phyloP scores from a whole-genome alignment of 129 eudicot species.

The Arctium lappa region DNA sequence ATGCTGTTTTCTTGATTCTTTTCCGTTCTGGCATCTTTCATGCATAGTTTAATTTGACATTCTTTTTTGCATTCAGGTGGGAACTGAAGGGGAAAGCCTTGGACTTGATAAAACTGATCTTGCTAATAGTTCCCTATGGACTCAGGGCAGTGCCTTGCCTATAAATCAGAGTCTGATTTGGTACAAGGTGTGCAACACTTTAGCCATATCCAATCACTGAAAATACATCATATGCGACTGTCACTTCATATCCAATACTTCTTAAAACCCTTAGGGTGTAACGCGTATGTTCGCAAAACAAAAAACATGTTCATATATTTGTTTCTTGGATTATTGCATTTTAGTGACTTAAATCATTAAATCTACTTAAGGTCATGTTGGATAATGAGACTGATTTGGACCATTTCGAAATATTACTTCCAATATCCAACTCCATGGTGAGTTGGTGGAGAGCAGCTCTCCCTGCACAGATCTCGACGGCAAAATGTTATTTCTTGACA shows the following conservation, averaged over 20 bases:
- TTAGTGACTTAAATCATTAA: not conserved
- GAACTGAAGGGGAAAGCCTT: slow-evolving; percentile 72
- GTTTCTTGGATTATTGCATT: not conserved
- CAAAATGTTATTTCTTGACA: not conserved
- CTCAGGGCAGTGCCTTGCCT: slow-evolving; percentile 39
- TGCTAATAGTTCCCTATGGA: slow-evolving; percentile 75
- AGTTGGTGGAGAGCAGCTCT: too few species aligned
- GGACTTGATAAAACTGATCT: slow-evolving; percentile 53
- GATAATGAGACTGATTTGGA: not conserved
- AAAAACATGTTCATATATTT: not conserved
- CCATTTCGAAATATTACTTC: not conserved
- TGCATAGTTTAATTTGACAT: not conserved
- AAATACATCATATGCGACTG: not conserved
- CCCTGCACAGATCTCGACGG: not conserved
- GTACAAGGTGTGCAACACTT: slow-evolving; percentile 55
- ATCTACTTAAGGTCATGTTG: not conserved
- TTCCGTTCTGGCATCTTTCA: not conserved
- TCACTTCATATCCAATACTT: not conserved
- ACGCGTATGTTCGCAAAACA: not conserved
- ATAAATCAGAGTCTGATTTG: slow-evolving; percentile 58
- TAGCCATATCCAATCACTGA: not conserved
- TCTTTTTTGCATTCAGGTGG: slow-evolving; percentile 49
- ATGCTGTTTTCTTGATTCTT: slow-evolving; percentile 1
- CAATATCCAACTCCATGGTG: not conserved
- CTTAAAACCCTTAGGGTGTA: not conserved